These are phyloP conservation scores for Emergomyces pasteurianus DNA, from an alignment of 2,329 filamentous ascomycete genomes.

Conservation along the genomic window DNA sequence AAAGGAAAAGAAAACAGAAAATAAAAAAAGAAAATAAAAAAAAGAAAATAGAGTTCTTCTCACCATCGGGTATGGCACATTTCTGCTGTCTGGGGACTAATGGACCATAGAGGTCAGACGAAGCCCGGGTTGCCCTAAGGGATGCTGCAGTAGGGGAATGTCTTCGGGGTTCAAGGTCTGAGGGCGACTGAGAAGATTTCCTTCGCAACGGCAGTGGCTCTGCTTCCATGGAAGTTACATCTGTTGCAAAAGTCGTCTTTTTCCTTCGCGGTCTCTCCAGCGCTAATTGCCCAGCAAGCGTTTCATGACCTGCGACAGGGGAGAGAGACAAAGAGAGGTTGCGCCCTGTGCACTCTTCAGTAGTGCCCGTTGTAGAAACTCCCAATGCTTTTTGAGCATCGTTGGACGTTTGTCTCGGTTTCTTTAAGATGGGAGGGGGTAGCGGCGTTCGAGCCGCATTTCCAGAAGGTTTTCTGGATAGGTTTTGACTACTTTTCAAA, in stretches of 20 bases:
- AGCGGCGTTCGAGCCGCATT: slow-evolving; percentile 12
- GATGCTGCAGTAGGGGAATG: not conserved
- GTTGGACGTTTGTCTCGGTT: slow-evolving; percentile 21
- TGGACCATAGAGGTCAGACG: not conserved
- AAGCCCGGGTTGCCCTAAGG: not conserved
- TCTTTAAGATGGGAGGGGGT: slow-evolving; percentile 30
- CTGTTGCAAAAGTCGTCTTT: slow-evolving; percentile 7
- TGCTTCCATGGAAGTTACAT: slow-evolving; percentile 2
- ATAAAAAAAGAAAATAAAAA: not conserved
- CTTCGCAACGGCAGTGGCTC: slow-evolving; percentile 1
- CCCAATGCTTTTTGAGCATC: not conserved
- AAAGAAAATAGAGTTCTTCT: not conserved
- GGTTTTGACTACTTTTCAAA: not conserved
- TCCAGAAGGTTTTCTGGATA: slow-evolving; percentile 2
- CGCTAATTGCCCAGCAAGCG: not conserved
- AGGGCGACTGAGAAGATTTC: not conserved
- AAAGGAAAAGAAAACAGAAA: too few relatives aligned
- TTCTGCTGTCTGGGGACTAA: not conserved
- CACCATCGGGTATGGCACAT: not conserved
- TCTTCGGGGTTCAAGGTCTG: not conserved
- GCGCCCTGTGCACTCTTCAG: slow-evolving; percentile 12
- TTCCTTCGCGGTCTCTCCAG: slow-evolving; percentile 2
- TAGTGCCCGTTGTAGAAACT: slow-evolving; percentile 20
- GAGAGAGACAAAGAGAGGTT: not conserved
- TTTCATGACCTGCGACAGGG: not conserved